These are phyloP conservation scores for Salix exigua DNA, from an alignment of 345 rosid species.

Conservation along the genomic window DNA sequence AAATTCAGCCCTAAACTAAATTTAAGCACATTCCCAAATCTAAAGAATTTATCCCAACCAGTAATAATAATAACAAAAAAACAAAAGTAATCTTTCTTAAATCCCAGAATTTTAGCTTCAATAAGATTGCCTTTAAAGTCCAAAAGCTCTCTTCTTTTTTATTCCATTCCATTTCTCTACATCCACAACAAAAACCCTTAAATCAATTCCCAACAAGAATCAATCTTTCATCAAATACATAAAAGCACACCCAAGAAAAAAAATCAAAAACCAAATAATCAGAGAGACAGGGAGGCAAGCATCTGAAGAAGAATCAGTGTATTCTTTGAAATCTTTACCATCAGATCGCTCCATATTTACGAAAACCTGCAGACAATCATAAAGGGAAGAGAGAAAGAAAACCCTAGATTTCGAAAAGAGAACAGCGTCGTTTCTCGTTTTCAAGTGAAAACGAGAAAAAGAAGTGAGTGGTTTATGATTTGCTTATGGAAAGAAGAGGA, in stretches of 20 bases:
- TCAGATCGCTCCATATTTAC: slow-evolving; percentile 21
- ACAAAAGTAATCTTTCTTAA: not conserved
- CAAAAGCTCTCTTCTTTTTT: not conserved
- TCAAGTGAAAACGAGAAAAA: not conserved
- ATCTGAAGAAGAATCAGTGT: slow-evolving; percentile 13
- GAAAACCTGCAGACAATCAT: not conserved
- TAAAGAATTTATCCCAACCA: not conserved
- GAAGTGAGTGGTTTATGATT: not conserved
- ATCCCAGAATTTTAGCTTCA: not conserved
- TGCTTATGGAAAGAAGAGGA: not conserved
- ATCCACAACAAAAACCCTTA: not conserved
- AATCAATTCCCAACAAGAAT: not conserved
- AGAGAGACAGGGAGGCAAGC: not conserved
- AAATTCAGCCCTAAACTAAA: not conserved
- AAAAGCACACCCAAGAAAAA: not conserved
- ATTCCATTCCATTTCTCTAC: not conserved
- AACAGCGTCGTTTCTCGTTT: not conserved
- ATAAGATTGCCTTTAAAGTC: not conserved
- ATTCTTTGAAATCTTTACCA: slow-evolving; percentile 10
- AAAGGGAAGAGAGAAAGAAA: not conserved
- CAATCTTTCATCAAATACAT: not conserved
- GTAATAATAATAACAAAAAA: no score
- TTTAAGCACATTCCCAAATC: not conserved
- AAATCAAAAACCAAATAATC: not conserved
- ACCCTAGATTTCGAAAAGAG: not conserved